Conservation (phyloP, 2,329 filamentous ascomycete genomes). For the Sporothrix dimorphospora region DNA sequence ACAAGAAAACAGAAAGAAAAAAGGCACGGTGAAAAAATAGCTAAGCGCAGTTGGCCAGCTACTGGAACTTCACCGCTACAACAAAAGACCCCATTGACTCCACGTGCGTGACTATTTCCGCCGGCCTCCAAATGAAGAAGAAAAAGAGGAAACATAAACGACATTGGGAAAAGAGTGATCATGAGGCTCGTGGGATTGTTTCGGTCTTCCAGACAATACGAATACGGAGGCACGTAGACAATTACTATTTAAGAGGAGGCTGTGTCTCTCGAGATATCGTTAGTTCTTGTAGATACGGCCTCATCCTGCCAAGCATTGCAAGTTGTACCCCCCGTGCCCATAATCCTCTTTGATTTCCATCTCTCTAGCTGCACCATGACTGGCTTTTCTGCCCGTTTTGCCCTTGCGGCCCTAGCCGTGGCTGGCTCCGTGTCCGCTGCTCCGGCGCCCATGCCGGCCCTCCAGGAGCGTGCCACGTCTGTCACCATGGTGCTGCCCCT, state of each 20-base stretch:
- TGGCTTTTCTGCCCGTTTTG: not conserved
- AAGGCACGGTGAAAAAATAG: not conserved
- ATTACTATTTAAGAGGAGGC: not conserved
- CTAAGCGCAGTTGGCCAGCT: not conserved
- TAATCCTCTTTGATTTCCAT: not conserved
- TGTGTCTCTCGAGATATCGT: not conserved
- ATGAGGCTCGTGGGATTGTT: not conserved
- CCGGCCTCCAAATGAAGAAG: not conserved
- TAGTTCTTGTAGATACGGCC: not conserved
- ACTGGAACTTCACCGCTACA: not conserved
- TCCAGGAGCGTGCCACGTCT: constrained; percentile 17
- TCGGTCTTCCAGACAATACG: not conserved
- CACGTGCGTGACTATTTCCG: not conserved
- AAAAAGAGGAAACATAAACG: not conserved
- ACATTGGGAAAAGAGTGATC: not conserved
- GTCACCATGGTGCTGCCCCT: constrained; percentile 24
- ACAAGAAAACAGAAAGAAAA: not conserved
- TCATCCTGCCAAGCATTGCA: not conserved
- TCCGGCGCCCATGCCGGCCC: not conserved
- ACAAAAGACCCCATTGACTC: not conserved
- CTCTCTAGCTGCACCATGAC: not conserved
- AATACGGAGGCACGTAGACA: not conserved
- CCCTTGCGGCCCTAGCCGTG: not conserved
- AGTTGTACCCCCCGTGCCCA: not conserved
- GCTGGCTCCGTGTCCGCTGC: not conserved